phyloP scores from a whole-genome alignment of 352 stramenopile genomes.

The Phytophthora tentaculata region DNA sequence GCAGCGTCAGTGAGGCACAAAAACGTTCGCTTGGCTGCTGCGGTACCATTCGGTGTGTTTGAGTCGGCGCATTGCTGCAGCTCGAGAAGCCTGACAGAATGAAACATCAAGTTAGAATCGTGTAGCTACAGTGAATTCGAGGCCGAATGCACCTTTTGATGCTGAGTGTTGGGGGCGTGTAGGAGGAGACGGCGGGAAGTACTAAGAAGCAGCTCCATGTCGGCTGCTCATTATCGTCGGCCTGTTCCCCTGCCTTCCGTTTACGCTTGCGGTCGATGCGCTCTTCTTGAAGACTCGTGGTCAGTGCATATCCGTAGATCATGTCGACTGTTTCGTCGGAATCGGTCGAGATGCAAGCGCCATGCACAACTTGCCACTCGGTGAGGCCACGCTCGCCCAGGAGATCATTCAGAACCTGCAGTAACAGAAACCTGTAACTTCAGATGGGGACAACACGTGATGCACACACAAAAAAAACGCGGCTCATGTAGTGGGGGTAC shows the following conservation, averaged over 20 bases:
- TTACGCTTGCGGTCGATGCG: slow-evolving; percentile 55
- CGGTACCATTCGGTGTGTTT: slow-evolving; percentile 29
- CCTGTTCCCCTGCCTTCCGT: slow-evolving; percentile 8
- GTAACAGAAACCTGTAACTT: no score
- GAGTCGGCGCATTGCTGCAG: slow-evolving; percentile 41
- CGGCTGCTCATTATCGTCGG: slow-evolving; percentile 11
- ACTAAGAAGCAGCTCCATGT: slow-evolving; percentile 48
- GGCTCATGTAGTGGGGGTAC: not conserved
- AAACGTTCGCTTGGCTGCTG: slow-evolving; percentile 36
- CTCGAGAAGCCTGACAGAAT: slow-evolving; percentile 36
- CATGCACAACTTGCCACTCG: slow-evolving; percentile 39
- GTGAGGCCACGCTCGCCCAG: slow-evolving; percentile 41
- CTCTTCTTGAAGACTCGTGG: slow-evolving; percentile 43
- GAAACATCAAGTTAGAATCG: not conserved
- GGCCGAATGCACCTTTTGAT: slow-evolving; percentile 43
- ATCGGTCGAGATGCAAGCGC: slow-evolving; percentile 20
- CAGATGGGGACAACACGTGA: no score
- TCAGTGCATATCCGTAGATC: slow-evolving; percentile 41
- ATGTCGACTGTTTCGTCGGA: slow-evolving; percentile 30
- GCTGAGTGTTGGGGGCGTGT: slow-evolving; percentile 30
- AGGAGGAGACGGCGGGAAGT: slow-evolving; percentile 28
- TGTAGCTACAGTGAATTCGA: not conserved
- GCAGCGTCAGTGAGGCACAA: slow-evolving; percentile 52
- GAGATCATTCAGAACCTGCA: slow-evolving; percentile 58
- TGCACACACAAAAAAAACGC: no score